phyloP scores from a whole-genome alignment of 2,329 filamentous ascomycete genomes.

The Magnaporthales sp. region DNA sequence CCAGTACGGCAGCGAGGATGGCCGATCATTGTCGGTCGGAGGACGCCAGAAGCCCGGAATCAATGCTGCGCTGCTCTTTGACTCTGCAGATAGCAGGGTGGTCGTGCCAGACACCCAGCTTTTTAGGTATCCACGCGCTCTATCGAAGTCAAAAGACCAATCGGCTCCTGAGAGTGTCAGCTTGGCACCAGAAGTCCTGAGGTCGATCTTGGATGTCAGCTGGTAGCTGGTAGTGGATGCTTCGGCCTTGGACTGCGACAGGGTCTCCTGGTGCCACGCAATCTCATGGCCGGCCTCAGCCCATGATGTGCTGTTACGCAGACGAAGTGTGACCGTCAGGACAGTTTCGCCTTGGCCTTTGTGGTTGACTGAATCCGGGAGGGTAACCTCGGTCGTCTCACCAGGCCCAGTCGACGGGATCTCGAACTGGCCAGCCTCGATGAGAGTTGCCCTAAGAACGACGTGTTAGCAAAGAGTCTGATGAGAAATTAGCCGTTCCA shows the following conservation, averaged over 20 bases:
- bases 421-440: conserved; percentile 26
- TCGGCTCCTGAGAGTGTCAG: conserved; percentile 20
- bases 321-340: conserved; percentile 34
- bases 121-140: conserved; percentile 31
- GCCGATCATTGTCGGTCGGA: conserved; percentile 55
- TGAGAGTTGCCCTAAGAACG: conserved; percentile 8
- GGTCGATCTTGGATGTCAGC: conserved; percentile 9
- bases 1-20: conserved; percentile 49
- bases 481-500: conserved; percentile 7
- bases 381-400: conserved; percentile 21
- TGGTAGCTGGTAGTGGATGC: conserved; percentile 8
- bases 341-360: conserved; percentile 29
- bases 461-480: neutral
- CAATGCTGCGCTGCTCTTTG: conserved; percentile 26
- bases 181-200: conserved; percentile 15
- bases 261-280: conserved; percentile 42
- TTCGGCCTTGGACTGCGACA: conserved; percentile 20
- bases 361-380: conserved; percentile 20
- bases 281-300: conserved; percentile 42
- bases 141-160: conserved; percentile 35
- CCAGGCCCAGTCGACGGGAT: conserved; percentile 32
- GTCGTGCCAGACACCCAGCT: conserved; percentile 28
- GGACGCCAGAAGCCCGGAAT: conserved; percentile 52
- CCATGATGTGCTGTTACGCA: conserved; percentile 38
- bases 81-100: conserved; percentile 25